Conservation (phyloP, 768 basidiomycete genomes). For the Lactarius vividus region DNA sequence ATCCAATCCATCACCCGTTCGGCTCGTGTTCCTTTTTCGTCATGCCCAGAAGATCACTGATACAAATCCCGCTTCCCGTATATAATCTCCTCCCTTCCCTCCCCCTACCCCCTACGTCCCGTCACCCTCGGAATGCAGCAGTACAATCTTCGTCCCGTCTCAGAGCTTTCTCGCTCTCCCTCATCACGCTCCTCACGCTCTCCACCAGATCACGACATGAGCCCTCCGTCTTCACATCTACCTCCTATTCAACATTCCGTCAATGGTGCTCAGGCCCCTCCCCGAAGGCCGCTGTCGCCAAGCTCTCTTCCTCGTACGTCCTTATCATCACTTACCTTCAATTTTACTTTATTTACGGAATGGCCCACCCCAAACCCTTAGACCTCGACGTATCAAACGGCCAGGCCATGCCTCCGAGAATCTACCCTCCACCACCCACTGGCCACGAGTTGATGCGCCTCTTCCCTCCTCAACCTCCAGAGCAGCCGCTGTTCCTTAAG, state of each 20-base stretch:
- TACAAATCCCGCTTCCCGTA: slow-evolving; percentile 26
- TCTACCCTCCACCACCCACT: slow-evolving; percentile 72
- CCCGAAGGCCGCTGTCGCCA: slow-evolving; percentile 25
- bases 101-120: slow-evolving; percentile 5
- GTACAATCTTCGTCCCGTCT: slow-evolving; percentile 27
- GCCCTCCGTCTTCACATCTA: slow-evolving; percentile 22
- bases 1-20: slow-evolving; percentile 26
- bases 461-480: slow-evolving; percentile 71
- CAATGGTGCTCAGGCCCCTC: slow-evolving; percentile 17
- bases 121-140: slow-evolving; percentile 17
- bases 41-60: slow-evolving; percentile 23
- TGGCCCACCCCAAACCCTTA: slow-evolving; percentile 30
- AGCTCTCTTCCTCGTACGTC: slow-evolving; percentile 27
- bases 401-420: slow-evolving; percentile 48
- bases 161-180: slow-evolving; percentile 26
- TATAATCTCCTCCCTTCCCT: slow-evolving; percentile 17
- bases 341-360: not conserved
- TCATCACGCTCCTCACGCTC: slow-evolving; percentile 21
- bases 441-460: slow-evolving; percentile 85
- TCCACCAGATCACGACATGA: slow-evolving; percentile 19
- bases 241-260: slow-evolving; percentile 25
- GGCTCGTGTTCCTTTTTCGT: slow-evolving; percentile 22
- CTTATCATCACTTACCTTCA: not conserved
- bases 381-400: slow-evolving; percentile 64
- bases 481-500: slow-evolving; percentile 48